These are phyloP conservation scores for Phytopythium helicoides DNA, from an alignment of 352 stramenopile species.

Conservation along the genomic window DNA sequence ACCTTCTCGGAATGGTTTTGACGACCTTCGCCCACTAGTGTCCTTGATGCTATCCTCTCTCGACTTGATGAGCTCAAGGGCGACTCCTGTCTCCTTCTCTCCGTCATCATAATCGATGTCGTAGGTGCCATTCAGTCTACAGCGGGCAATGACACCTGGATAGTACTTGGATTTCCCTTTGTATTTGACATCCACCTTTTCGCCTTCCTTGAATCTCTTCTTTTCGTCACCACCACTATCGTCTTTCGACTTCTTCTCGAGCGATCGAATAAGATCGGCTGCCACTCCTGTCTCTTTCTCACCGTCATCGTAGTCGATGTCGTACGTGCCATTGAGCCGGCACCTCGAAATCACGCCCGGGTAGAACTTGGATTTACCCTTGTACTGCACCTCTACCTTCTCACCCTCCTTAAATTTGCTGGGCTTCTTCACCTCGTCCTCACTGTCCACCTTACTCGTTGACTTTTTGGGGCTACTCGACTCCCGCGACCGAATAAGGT, in stretches of 20 bases:
- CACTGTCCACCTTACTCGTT: too few species aligned
- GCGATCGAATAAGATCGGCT: slow-evolving; percentile 35
- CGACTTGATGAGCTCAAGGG: slow-evolving; percentile 5
- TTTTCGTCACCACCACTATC: too few species aligned
- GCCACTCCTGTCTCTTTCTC: slow-evolving; percentile 48
- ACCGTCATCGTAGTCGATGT: slow-evolving; percentile 78
- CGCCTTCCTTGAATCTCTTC: slow-evolving; percentile 53
- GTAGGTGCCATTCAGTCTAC: slow-evolving; percentile 59
- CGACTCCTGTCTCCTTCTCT: slow-evolving; percentile 32
- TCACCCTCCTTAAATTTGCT: too few species aligned
- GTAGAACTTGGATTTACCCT: slow-evolving; percentile 58
- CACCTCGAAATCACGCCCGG: slow-evolving; percentile 46
- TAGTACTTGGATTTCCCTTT: too few species aligned
- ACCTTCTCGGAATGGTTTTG: slow-evolving; percentile 11
- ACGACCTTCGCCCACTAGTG: slow-evolving; percentile 13
- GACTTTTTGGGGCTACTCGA: too few species aligned
- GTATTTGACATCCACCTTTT: too few species aligned
- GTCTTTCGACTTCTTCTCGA: too few species aligned
- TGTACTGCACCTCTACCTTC: slow-evolving; percentile 60
- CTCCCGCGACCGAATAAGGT: slow-evolving; percentile 15
- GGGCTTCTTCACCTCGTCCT: too few species aligned
- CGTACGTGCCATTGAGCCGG: slow-evolving; percentile 57
- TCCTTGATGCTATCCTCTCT: not conserved
- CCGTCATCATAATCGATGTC: slow-evolving; percentile 78
- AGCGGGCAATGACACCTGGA: slow-evolving; percentile 43